Percentiles rank a stretch among this genome's conserved stretches.
These are phyloP conservation scores for Dothistroma pini DNA, from an alignment of 2,329 filamentous ascomycete genomes.

Conservation along the genomic window DNA sequence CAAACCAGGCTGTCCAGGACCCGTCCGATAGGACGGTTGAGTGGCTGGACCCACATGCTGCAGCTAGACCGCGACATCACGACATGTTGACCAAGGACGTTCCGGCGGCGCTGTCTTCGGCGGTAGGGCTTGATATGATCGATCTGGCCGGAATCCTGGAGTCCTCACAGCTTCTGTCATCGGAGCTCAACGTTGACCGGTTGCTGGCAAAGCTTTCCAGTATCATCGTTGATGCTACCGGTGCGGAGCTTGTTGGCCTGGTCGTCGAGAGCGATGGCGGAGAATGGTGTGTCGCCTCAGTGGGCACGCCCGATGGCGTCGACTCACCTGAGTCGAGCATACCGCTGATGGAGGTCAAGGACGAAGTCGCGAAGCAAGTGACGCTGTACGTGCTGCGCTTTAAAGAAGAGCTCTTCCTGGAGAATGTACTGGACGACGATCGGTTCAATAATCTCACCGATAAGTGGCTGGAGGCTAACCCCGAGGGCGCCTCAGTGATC, in stretches of 20 bases:
- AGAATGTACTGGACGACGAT: constrained; percentile 70
- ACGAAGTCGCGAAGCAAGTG: constrained; percentile 70
- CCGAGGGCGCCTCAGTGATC: constrained; percentile 69
- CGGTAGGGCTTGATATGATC: constrained; percentile 70
- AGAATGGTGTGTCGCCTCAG: constrained; percentile 69
- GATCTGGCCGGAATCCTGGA: constrained; percentile 74
- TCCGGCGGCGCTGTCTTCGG: constrained; percentile 49
- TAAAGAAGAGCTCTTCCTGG: constrained; percentile 69
- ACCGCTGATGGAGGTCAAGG: constrained; percentile 59
- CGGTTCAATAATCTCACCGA: constrained; percentile 72
- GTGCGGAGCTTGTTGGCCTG: constrained; percentile 69
- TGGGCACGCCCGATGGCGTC: constrained; percentile 68
- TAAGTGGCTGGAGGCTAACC: constrained; percentile 63
- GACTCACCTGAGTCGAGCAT: constrained; percentile 63
- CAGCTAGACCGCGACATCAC: constrained; percentile 31
- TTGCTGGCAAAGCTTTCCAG: constrained; percentile 77
- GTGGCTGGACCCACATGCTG: constrained; percentile 46
- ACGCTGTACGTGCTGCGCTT: constrained; percentile 74
- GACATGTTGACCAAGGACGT: constrained; percentile 16
- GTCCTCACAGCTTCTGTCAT: constrained; percentile 75
- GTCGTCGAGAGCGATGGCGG: constrained; percentile 65
- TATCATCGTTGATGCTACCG: constrained; percentile 74
- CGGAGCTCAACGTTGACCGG: constrained; percentile 70
- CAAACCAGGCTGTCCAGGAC: constrained; percentile 38
- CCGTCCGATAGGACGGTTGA: constrained; percentile 47